Percentiles rank a stretch among this genome's conserved stretches.
Conservation (phyloP, 2,329 filamentous ascomycete species). For the Fusarium clavum region DNA sequence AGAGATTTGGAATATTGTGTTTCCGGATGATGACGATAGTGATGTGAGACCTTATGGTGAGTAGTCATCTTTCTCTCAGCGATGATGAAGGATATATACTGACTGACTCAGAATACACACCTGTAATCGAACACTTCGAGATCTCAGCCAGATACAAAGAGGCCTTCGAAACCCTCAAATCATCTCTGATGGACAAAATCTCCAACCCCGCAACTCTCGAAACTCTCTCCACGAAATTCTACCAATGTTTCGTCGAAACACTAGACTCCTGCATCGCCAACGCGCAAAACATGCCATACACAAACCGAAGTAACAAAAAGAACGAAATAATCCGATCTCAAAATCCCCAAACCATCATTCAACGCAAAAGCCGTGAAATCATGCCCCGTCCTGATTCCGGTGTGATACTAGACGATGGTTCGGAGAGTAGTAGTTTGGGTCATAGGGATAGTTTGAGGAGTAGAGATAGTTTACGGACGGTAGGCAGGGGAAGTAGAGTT, state of each 20-base stretch:
- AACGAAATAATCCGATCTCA: conserved; percentile 46
- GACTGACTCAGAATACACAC: conserved; percentile 56
- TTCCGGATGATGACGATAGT: conserved; percentile 55
- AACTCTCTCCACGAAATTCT: conserved; percentile 54
- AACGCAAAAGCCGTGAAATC: conserved; percentile 43
- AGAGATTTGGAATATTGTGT: conserved; percentile 57
- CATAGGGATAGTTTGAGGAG: conserved; percentile 51
- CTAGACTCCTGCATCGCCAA: conserved; percentile 52
- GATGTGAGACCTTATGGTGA: conserved; percentile 49
- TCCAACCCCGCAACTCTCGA: conserved; percentile 54
- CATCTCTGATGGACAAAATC: conserved; percentile 53
- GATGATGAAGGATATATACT: no score
- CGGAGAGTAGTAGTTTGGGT: conserved; percentile 51
- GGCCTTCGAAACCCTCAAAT: conserved; percentile 50
- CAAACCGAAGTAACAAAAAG: conserved; percentile 57
- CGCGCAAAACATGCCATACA: conserved; percentile 54
- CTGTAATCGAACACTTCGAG: conserved; percentile 58
- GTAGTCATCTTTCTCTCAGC: no score
- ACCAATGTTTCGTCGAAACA: conserved; percentile 56
- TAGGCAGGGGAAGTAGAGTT: conserved; percentile 41
- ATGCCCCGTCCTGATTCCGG: conserved; percentile 54
- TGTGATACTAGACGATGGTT: conserved; percentile 54
- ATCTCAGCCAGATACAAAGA: conserved; percentile 50
- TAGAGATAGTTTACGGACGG: conserved; percentile 25
- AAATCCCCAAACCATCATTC: conserved; percentile 29